Base-by-base conservation (phyloP, 1,139 yeast species). In the Hemisphaericaspora xylanilytica region DNA sequence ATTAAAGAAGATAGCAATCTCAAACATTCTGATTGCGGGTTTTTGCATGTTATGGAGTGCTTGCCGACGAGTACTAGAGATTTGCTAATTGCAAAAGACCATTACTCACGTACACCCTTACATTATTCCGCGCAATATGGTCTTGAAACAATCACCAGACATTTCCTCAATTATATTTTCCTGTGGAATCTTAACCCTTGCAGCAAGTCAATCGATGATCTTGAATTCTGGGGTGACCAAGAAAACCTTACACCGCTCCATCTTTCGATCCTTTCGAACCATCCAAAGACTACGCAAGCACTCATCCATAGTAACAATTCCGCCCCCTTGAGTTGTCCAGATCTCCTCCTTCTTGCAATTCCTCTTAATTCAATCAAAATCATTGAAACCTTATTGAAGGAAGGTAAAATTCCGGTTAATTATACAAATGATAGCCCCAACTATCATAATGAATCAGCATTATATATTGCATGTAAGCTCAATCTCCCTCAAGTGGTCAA, bases 91-190 rank as follows among this genome's bases (percentile, higher is more conserved):
- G 80, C 82, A 32, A 74, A 75, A 35, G 98, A 92, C 57, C 81
- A 78, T 45, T 86, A 88, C 54, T 71, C 71, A 42, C 75, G 97
- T 47, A 85, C 96, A 1, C 96, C 97, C 0, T 67, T 92, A 41
- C 97, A 92, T 62, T 90, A 90, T 59, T 81, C 96, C 12, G 83
- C 95, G 2, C 95, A 87, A 53, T 88, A 82, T 57, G 97, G 97
- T 0, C 70, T 90, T 41, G 79, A 77, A 44, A 78, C 75, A 37
- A 78, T 83, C 31, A 71, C 88, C 2, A 65, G 65, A 17, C 67
- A 80, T 9, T 68, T 90, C 26, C 61, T 89, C 18, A 68, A 70
- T 27, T 75, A 70, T 52, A 51, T 65, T 29, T 36, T 45, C 14
- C 45, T 53, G 21, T 63, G 70, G 66, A 45, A 50, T 9, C 52